Conservation (phyloP, 768 basidiomycete species). For the Strobilomyces confusus region DNA sequence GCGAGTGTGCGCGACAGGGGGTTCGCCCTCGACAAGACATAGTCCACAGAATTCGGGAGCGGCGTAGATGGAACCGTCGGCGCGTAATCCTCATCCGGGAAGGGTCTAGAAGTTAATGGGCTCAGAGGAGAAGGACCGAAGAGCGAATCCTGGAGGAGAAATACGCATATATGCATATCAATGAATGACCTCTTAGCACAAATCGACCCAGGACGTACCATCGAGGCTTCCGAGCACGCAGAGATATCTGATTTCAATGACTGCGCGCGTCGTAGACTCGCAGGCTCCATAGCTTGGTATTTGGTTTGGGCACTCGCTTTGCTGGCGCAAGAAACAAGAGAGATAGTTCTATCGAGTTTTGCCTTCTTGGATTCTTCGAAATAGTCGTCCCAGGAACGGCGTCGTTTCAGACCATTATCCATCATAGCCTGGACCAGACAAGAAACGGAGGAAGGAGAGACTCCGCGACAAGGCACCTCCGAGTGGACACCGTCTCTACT, state of each 20-base stretch:
- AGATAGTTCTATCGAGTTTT: slow-evolving; percentile 10
- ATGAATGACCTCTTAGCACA: neutral
- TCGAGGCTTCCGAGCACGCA: slow-evolving; percentile 3
- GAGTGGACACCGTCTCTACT: neutral
- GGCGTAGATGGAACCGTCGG: slow-evolving; percentile 28
- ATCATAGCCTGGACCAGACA: neutral
- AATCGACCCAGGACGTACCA: slow-evolving; percentile 1
- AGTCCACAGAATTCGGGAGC: slow-evolving; percentile 20
- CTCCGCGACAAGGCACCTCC: neutral
- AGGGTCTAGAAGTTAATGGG: neutral
- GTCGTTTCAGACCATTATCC: slow-evolving; percentile 12
- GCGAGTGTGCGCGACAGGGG: slow-evolving; percentile 22
- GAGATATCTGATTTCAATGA: slow-evolving; percentile 34
- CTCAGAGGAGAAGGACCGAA: slow-evolving; percentile 7
- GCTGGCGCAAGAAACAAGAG: neutral
- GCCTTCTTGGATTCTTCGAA: slow-evolving; percentile 13
- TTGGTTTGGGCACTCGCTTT: neutral
- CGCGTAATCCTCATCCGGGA: slow-evolving; percentile 3
- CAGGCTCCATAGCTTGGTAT: slow-evolving; percentile 32
- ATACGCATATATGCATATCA: slow-evolving; percentile 7
- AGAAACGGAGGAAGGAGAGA: neutral
- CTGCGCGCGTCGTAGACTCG: slow-evolving; percentile 39
- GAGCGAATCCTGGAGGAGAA: slow-evolving; percentile 6
- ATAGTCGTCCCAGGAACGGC: slow-evolving; percentile 1
- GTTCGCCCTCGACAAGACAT: slow-evolving; percentile 20